A percentile compares a stretch with the other conserved stretches of the same genome.
Conservation (phyloP, 73 alveolate species). For the Paramecium biaurelia region DNA sequence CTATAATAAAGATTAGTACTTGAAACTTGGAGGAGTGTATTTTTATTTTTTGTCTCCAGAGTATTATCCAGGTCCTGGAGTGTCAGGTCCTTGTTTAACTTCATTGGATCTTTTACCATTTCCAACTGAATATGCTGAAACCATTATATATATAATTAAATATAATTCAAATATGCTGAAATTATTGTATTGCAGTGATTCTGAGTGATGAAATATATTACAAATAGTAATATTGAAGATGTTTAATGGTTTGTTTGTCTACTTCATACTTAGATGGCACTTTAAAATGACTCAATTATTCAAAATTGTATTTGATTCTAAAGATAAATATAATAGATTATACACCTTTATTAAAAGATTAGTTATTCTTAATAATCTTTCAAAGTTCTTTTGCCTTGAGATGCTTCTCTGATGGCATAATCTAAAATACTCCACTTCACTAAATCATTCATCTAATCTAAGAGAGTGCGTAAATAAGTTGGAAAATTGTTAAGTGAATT, state of each 20-base stretch:
- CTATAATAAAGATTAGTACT: neutral
- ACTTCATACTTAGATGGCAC: slow-evolving; percentile 10
- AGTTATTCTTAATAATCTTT: neutral
- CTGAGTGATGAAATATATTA: neutral
- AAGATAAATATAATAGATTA: neutral
- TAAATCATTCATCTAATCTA: slow-evolving; percentile 23
- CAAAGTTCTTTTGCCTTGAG: neutral
- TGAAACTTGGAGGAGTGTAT: slow-evolving; percentile 26
- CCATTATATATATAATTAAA: neutral
- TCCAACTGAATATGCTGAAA: slow-evolving; percentile 47
- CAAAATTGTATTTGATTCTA: slow-evolving; percentile 41
- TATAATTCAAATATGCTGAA: neutral
- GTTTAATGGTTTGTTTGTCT: slow-evolving; percentile 14
- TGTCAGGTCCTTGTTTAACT: neutral
- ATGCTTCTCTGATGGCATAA: slow-evolving; percentile 50
- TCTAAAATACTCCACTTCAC: slow-evolving; percentile 35
- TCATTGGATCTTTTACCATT: slow-evolving; percentile 31
- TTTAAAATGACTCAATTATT: neutral
- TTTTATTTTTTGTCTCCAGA: neutral
- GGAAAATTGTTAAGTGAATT: neutral
- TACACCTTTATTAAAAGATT: slow-evolving; percentile 12
- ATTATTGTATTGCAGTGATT: neutral
- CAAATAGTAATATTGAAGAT: neutral
- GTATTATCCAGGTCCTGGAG: slow-evolving; percentile 51
- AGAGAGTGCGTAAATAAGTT: neutral